These are phyloP conservation scores for Aspergillus funiculosus DNA, from an alignment of 495 filamentous ascomycete genomes.

Conservation along the genomic window DNA sequence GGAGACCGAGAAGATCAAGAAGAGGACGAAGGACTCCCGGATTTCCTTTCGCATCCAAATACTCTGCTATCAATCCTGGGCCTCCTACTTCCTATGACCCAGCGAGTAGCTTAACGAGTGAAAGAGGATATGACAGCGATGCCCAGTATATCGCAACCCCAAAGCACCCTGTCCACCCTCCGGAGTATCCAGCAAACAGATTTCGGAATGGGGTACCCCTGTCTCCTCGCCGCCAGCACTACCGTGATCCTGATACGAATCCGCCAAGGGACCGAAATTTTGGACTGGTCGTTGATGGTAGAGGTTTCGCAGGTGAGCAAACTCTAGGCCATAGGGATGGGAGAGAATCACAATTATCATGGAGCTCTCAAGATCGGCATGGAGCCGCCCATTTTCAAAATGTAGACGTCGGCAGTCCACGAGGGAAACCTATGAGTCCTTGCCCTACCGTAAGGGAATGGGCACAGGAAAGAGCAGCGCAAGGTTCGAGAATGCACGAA, in stretches of 20 bases:
- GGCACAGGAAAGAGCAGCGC: conserved; percentile 2
- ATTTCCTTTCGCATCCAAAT: conserved; percentile 25
- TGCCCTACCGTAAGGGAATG: conserved; percentile 3
- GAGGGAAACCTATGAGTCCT: conserved; percentile 11
- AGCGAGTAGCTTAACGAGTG: conserved; percentile 38
- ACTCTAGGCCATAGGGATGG: background rate
- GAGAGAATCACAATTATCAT: conserved; percentile 3
- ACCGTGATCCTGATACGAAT: conserved; percentile 7
- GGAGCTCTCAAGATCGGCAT: conserved; percentile 9
- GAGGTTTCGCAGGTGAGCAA: background rate
- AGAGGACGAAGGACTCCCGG: conserved; percentile 5
- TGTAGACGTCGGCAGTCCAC: conserved; percentile 7
- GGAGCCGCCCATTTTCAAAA: conserved; percentile 5
- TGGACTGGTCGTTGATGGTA: conserved; percentile 6
- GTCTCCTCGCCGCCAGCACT: conserved; percentile 12
- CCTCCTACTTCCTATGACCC: conserved; percentile 18
- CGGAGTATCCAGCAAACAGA: conserved; percentile 4
- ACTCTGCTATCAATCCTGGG: conserved; percentile 2
- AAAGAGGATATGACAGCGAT: conserved; percentile 44
- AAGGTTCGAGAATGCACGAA: conserved; percentile 1
- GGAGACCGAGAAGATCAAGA: conserved; percentile 11
- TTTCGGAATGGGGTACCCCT: conserved; percentile 2
- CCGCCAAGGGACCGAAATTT: background rate
- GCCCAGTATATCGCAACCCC: conserved; percentile 37
- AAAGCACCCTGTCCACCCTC: conserved; percentile 10